phyloP scores from a whole-genome alignment of 2,329 filamentous ascomycete genomes.

The Thielaviopsis musarum region DNA sequence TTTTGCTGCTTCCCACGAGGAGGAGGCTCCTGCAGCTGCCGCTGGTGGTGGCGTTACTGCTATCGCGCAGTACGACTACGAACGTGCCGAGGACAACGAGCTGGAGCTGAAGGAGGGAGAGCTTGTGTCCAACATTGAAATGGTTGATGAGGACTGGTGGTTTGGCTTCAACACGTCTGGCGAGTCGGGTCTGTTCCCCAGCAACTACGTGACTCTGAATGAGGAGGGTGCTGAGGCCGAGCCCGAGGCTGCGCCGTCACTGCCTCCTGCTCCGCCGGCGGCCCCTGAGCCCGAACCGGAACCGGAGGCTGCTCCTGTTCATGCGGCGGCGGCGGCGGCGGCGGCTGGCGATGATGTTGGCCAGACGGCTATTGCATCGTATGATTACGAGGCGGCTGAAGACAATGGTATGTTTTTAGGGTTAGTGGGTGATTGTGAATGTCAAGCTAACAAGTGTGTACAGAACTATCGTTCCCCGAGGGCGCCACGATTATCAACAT shows the following conservation, averaged over 20 bases:
- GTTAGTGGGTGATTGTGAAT: not conserved
- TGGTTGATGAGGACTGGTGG: conserved; percentile 99
- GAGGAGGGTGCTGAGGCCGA: conserved; percentile 37
- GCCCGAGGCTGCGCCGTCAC: conserved; percentile 20
- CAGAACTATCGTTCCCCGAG: conserved; percentile 70
- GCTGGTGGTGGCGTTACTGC: conserved; percentile 47
- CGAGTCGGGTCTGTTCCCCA: conserved; percentile 82
- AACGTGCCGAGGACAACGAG: conserved; percentile 95
- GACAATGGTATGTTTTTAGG: conserved; percentile 50
- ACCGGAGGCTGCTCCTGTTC: conserved; percentile 24
- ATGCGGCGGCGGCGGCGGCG: conserved; percentile 23
- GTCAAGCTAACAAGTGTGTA: conserved; percentile 16
- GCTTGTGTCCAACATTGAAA: conserved; percentile 78
- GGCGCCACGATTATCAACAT: conserved; percentile 66
- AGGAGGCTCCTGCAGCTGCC: conserved; percentile 2
- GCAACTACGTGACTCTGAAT: conserved; percentile 86
- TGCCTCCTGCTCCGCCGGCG: conserved; percentile 18
- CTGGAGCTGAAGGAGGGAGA: conserved; percentile 82
- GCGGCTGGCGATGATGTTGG: conserved; percentile 21
- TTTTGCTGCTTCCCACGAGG: conserved; percentile 39
- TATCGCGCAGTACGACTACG: conserved; percentile 82
- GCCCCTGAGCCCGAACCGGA: conserved; percentile 20
- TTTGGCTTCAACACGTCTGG: conserved; percentile 77
- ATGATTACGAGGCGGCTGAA: conserved; percentile 94
- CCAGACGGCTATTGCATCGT: conserved; percentile 66